A percentile compares a stretch with the other conserved stretches of the same genome.
phyloP scores from a whole-genome alignment of 2,329 filamentous ascomycete species.

The Thyridium curvatum region DNA sequence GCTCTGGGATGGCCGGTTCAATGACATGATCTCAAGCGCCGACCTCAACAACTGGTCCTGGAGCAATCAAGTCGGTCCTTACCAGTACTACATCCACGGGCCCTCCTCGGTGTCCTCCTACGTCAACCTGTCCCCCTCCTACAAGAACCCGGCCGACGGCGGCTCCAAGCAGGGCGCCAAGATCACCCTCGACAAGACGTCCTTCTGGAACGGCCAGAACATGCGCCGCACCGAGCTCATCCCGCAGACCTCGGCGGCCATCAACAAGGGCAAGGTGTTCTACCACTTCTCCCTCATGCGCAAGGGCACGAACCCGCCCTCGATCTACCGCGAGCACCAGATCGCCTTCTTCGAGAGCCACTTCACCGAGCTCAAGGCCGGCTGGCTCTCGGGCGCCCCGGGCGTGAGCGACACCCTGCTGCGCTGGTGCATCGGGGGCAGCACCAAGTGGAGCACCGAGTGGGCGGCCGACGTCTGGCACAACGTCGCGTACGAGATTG shows the following conservation, averaged over 20 bases:
- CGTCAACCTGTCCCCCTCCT: slow-evolving; percentile 48
- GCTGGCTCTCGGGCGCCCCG: slow-evolving; percentile 39
- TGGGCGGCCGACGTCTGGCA: slow-evolving; percentile 60
- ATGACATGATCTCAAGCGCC: slow-evolving; percentile 40
- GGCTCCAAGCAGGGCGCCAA: slow-evolving; percentile 54
- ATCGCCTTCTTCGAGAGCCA: slow-evolving; percentile 54
- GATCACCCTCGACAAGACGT: slow-evolving; percentile 52
- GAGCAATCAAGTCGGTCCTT: slow-evolving; percentile 55
- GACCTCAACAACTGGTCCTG: slow-evolving; percentile 55
- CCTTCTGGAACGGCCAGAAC: slow-evolving; percentile 61
- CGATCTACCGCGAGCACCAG: slow-evolving; percentile 57
- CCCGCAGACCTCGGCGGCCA: slow-evolving; percentile 55
- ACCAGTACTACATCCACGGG: slow-evolving; percentile 70
- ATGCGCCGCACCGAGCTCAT: slow-evolving; percentile 68
- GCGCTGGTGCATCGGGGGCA: slow-evolving; percentile 53
- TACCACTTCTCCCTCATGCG: slow-evolving; percentile 64
- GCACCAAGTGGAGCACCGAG: slow-evolving; percentile 51
- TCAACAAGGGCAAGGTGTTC: slow-evolving; percentile 55
- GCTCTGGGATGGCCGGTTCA: slow-evolving; percentile 56
- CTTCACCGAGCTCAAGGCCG: slow-evolving; percentile 65
- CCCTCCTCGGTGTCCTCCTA: slow-evolving; percentile 44
- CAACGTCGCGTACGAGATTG: slow-evolving; percentile 65
- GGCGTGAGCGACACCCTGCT: slow-evolving; percentile 39
- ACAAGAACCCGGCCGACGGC: slow-evolving; percentile 56
- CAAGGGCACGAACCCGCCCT: slow-evolving; percentile 48